Evolutionary conservation across 2,329 filamentous ascomycete species (phyloP), one percentile per base, ranked within the genome.

Genomic region (Nigrospora sphaerica): DNA sequence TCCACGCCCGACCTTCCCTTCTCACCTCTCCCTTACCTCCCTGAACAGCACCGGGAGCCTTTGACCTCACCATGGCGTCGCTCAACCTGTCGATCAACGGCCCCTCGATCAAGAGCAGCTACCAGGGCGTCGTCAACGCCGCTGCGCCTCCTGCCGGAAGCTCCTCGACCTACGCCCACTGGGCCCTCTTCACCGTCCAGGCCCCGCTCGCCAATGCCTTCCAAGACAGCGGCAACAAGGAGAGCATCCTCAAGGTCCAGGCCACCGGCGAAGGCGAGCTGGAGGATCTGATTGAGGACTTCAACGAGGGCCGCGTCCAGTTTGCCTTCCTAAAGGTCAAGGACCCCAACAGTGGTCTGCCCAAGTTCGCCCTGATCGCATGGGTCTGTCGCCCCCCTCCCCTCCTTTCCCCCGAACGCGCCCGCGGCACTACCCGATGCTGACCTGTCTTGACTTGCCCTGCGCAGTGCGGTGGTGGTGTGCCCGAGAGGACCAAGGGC

Each of bases 271-370:
- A 96, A 71, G 93, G 93, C 52, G 92, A 98, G 68, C 75, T 98
- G 52, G 73, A 82, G 47, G 90, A 96, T 54, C 75, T 98, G 49
- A 80, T 95, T 57, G 93, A 98, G 56, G 93, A 98, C 54, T 95
- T 98, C 69, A 97, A 85, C 55, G 93, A 98, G 66, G 93, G 93
- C 46, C 86, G 90, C 59, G 86, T 98, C 56, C 93, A 98, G 69
- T 98, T 96, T 69, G 93, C 90, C 28, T 97, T 95, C 61, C 84
- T 93, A 59, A 96, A 95, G 70, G 85, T 98, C 71, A 95, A 91
- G 66, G 93, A 98, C 63, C 87, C 90, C 46, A 98, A 98, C 67
- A 88, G 86, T 3, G 73, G 72, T 18, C 80, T 98, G 14, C 90
- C 92, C 42, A 98, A 98, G 74, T 87, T 84, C 64, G 88, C 95